phyloP scores from a whole-genome alignment of 2,329 filamentous ascomycete species.

The Calonectria pteridis region DNA sequence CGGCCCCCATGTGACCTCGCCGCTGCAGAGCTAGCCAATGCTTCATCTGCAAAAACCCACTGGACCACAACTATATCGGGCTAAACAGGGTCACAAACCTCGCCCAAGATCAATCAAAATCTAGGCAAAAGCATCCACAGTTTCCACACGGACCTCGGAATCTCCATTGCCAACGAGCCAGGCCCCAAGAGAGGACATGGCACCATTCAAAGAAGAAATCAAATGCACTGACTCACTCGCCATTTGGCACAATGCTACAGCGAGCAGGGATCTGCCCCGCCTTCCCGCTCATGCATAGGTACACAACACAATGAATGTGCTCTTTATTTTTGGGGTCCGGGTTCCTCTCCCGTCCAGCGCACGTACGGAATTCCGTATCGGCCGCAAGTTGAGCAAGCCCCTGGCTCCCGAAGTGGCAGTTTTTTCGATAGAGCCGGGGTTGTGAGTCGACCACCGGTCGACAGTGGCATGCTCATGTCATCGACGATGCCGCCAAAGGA shows the following conservation, averaged over 20 bases:
- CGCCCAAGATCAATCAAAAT: conserved; percentile 18
- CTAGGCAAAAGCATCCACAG: conserved; percentile 44
- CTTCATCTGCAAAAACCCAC: not conserved
- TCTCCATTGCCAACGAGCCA: conserved; percentile 1
- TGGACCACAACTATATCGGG: conserved; percentile 7
- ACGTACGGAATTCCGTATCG: not conserved
- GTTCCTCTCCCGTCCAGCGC: not conserved
- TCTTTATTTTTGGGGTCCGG: conserved; percentile 7
- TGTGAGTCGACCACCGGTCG: conserved; percentile 11
- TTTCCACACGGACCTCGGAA: conserved; percentile 27
- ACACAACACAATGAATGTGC: not conserved
- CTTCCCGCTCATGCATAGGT: not conserved
- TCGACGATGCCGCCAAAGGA: not conserved
- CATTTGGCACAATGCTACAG: not conserved
- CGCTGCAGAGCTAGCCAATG: conserved; percentile 4
- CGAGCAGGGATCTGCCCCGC: not conserved
- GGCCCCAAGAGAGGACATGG: not conserved
- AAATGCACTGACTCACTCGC: conserved; percentile 14
- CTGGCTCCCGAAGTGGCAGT: not conserved
- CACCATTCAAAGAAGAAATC: not conserved
- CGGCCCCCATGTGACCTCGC: not conserved
- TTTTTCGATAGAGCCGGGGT: not conserved
- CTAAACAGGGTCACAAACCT: conserved; percentile 6
- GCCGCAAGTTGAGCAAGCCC: not conserved
- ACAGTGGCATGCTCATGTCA: not conserved